Conservation (phyloP, 768 basidiomycete species). For the Phlegmacium glaucopus region DNA sequence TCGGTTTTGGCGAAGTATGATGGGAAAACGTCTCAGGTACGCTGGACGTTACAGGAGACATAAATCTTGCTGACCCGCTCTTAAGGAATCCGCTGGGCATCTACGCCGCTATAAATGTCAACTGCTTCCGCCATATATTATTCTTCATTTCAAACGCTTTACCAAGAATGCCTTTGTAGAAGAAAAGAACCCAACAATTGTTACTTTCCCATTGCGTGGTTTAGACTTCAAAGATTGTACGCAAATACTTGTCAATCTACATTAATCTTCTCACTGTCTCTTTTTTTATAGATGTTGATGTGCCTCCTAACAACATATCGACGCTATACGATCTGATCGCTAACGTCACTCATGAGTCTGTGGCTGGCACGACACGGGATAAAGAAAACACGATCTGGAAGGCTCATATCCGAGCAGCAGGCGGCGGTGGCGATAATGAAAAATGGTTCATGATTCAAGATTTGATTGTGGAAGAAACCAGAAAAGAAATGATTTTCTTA, state of each 20-base stretch:
- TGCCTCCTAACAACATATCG: conserved; percentile 51
- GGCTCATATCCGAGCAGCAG: conserved; percentile 74
- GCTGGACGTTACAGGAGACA: conserved; percentile 6
- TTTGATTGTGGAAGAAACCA: conserved; percentile 92
- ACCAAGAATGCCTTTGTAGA: conserved; percentile 96
- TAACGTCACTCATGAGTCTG: conserved; percentile 93
- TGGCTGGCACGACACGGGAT: conserved; percentile 92
- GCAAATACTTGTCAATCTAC: conserved; percentile 30
- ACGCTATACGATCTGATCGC: conserved; percentile 92
- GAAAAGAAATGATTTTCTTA: conserved; percentile 96
- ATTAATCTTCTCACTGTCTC: conserved; percentile 19
- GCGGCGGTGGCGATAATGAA: conserved; percentile 77
- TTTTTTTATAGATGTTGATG: conserved; percentile 67
- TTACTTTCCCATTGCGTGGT: conserved; percentile 93
- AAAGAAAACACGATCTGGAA: conserved; percentile 94
- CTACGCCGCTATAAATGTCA: conserved; percentile 90
- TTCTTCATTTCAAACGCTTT: conserved; percentile 94
- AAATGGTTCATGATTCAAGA: conserved; percentile 98
- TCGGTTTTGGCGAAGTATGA: conserved; percentile 93
- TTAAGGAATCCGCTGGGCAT: conserved; percentile 79
- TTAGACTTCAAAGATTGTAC: conserved; percentile 90
- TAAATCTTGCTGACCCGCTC: conserved; percentile 12
- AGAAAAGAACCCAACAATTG: conserved; percentile 98
- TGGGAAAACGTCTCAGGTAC: conserved; percentile 83
- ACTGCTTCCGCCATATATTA: conserved; percentile 85